Evolutionary conservation across 352 stramenopile species (phyloP), one percentile per base, ranked within the genome.

Genomic region (Globisporangium acanthophoron): DNA sequence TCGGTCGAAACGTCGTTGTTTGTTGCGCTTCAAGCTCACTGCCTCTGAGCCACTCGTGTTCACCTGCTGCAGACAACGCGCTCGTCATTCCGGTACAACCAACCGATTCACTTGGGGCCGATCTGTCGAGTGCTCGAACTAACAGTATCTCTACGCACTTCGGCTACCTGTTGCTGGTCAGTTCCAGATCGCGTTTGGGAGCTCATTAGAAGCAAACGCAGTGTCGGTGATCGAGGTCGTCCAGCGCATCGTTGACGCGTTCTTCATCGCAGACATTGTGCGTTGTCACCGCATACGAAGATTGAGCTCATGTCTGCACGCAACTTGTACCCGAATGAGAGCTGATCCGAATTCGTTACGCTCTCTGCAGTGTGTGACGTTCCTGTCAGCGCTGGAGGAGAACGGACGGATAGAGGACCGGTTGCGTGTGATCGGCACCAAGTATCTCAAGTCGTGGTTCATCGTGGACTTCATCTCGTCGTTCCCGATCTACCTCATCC

Each of bases 201-300:
- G 60, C 8, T 65, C 59, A 4, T 61, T 74, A 4, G 35, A 54
- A 2, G 12, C 61, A 13, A 61, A 65, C 5, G 50, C 64, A 11
- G 52, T 40, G 9, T 67, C 54, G 8, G 66, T 54, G n/a, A 20
- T 86, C 33, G 82, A 91, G 13, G 57, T 76, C 31, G 58, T 89
- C 21, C 79, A 93, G 59, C 68, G 54, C 60, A 65, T 74, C 39
- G 76, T 88, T 3, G 80, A 89, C 56, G 56, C 63, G 11, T 89
- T 90, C 65, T 92, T 90, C 68, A 82, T 90, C 53, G 52, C 65
- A 35, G 79, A 90, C 46, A 87, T 92, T 56, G 82, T 92, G 60
- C 24, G 77, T 71, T 11, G 4, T 16, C 15, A 27, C 12, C 18
- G 1, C 11, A 47, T 47, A 24, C 7, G n/a, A 24, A 20, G 54